phyloP scores from a whole-genome alignment of 139 green algal genomes.

The Limnomonas spitsbergensis region DNA sequence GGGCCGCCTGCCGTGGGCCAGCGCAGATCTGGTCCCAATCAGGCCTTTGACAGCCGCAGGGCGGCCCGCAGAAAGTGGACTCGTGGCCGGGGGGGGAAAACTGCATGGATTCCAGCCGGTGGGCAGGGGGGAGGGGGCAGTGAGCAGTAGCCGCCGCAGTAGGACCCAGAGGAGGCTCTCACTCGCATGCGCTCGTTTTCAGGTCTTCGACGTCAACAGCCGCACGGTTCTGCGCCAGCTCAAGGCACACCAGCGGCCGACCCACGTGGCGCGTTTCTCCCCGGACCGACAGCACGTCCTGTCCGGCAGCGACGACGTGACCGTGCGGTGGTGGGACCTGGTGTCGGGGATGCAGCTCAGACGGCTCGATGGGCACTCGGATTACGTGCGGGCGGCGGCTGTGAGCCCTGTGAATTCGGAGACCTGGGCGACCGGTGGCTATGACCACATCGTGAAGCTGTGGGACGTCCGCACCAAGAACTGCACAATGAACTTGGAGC shows the following conservation, averaged over 20 bases:
- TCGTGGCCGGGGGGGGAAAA: too few species aligned
- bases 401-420: conserved; percentile 48
- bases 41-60: too few species aligned
- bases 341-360: conserved; percentile 35
- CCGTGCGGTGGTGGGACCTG: conserved; percentile 67
- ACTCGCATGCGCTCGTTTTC: background rate
- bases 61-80: too few species aligned
- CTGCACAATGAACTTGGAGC: conserved; percentile 55
- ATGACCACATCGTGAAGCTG: conserved; percentile 82
- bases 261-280: conserved; percentile 66
- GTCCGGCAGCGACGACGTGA: conserved; percentile 80
- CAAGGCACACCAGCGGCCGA: conserved; percentile 72
- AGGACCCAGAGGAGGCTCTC: background rate
- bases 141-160: too few species aligned
- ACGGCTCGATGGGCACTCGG: conserved; percentile 73
- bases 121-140: too few species aligned
- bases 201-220: conserved; percentile 84
- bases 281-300: conserved; percentile 76
- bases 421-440: conserved; percentile 73
- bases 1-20: too few species aligned
- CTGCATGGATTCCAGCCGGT: too few species aligned
- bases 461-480: conserved; percentile 72
- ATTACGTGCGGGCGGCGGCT: conserved; percentile 80
- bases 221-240: conserved; percentile 82
- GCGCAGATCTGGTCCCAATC: too few species aligned